Conservation (phyloP, 2,329 filamentous ascomycete species). For the Mollisia scopiformis region DNA sequence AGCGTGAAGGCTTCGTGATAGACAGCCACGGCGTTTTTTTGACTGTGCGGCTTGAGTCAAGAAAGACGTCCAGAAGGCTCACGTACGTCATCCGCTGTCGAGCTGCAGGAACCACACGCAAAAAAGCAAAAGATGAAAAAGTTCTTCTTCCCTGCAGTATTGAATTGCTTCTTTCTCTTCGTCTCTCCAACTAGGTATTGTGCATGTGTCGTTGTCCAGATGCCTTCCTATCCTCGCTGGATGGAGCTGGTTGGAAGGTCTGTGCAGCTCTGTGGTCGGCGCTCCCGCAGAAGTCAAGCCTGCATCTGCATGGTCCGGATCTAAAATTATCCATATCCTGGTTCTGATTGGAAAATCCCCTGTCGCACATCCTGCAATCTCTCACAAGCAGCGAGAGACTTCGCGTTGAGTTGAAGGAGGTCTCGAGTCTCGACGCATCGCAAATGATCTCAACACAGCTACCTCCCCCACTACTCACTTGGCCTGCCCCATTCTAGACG, state of each 20-base stretch:
- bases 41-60: background rate
- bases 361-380: background rate
- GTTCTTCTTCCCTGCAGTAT: background rate
- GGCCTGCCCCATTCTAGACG: background rate
- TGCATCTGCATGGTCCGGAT: constrained; percentile 3
- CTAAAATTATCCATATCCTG: constrained; percentile 5
- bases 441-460: background rate
- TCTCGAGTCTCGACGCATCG: background rate
- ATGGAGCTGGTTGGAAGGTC: background rate
- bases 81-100: background rate
- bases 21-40: background rate
- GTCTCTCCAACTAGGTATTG: too few species aligned
- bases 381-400: background rate
- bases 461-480: too few species aligned
- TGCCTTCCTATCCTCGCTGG: background rate
- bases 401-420: too few species aligned
- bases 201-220: background rate
- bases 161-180: background rate
- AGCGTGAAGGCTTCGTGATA: background rate
- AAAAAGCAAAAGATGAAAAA: background rate
- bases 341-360: background rate
- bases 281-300: constrained; percentile 3
- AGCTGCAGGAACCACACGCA: background rate
- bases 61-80: background rate
- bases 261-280: constrained; percentile 1